Conservation (phyloP, 371 early-diverging fungal species). For the Mucor circinelloides region DNA sequence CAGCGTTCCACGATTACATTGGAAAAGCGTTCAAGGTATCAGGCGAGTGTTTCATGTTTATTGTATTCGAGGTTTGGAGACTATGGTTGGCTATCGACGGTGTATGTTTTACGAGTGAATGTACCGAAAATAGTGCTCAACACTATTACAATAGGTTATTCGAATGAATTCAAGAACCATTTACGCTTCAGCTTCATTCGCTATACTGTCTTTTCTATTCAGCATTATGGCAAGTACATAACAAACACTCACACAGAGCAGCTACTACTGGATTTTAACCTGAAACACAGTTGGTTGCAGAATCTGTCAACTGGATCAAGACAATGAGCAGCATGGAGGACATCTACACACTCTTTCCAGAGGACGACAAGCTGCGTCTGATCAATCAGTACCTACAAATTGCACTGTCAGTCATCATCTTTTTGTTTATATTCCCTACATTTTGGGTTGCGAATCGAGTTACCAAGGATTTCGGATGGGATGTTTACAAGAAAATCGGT, state of each 20-base stretch:
- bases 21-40: conserved; percentile 3
- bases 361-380: neutral
- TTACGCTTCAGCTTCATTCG: conserved; percentile 9
- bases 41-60: conserved; percentile 3
- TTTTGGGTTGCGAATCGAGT: conserved; percentile 1
- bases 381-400: neutral
- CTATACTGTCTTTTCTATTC: conserved; percentile 4
- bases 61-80: conserved; percentile 9
- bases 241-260: neutral
- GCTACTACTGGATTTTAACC: neutral
- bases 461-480: conserved; percentile 16
- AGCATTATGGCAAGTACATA: conserved; percentile 6
- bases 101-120: neutral
- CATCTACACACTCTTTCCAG: neutral
- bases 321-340: neutral
- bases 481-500: conserved; percentile 19
- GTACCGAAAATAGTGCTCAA: neutral
- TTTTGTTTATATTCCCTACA: neutral
- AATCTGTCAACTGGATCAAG: conserved; percentile 4
- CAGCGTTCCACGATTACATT: neutral
- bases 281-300: conserved; percentile 4
- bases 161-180: conserved; percentile 11
- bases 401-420: neutral
- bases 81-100: conserved; percentile 13
- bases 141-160: conserved; percentile 1